phyloP scores from a whole-genome alignment of 2,329 filamentous ascomycete species.

The Graphiopsis chlorocephala region DNA sequence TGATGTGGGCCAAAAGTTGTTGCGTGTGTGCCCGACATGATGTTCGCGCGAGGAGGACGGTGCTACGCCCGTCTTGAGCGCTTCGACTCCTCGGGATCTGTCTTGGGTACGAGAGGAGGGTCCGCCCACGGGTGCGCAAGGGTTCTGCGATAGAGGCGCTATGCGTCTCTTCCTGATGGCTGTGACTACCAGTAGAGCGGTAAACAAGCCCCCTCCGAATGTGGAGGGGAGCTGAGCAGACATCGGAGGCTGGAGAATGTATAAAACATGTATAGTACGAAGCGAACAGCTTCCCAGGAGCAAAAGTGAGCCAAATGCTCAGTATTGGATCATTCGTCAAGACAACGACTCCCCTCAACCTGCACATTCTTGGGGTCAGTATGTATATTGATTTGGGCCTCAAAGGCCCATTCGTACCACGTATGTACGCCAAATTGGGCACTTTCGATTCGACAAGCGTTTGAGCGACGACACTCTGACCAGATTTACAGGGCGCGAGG shows the following conservation, averaged over 20 bases:
- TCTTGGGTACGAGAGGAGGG: not conserved
- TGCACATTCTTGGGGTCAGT: not conserved
- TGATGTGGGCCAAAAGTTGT: not conserved
- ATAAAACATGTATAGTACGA: not conserved
- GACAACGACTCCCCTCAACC: not conserved
- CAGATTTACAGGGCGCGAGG: not conserved
- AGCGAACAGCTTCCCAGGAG: conserved; percentile 8
- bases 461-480: not conserved
- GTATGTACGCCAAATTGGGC: not conserved
- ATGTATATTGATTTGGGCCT: not conserved
- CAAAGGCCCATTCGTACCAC: not conserved
- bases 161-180: not conserved
- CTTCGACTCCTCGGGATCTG: not conserved
- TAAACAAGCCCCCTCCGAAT: not conserved
- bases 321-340: not conserved
- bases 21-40: not conserved
- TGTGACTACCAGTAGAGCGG: not conserved
- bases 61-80: not conserved
- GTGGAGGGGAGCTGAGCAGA: not conserved
- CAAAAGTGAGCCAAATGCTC: not conserved
- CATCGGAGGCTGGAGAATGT: not conserved
- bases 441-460: not conserved
- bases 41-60: not conserved
- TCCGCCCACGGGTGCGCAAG: not conserved
- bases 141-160: not conserved